Conservation (phyloP, 352 stramenopile genomes). For the Pythium graminicola region DNA sequence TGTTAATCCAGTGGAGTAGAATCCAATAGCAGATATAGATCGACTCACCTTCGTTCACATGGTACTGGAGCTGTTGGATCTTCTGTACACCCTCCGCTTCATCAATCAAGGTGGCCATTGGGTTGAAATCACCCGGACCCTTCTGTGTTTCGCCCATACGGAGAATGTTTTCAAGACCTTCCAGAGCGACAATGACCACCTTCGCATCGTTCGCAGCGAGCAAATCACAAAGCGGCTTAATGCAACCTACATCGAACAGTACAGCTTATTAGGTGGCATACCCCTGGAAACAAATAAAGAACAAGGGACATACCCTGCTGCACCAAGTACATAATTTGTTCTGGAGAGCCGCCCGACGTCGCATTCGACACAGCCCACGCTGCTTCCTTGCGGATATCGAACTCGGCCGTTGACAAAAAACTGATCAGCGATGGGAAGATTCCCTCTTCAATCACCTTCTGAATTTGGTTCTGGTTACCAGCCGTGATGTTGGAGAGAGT, state of each 20-base stretch:
- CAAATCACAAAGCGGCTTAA: slow-evolving; percentile 96
- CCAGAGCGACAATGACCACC: slow-evolving; percentile 97
- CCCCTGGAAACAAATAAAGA: no score
- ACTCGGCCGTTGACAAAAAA: slow-evolving; percentile 95
- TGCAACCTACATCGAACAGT: slow-evolving; percentile 71
- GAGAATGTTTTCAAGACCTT: slow-evolving; percentile 99
- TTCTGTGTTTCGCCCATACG: slow-evolving; percentile 81
- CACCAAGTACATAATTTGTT: slow-evolving; percentile 97
- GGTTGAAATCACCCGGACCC: slow-evolving; percentile 78
- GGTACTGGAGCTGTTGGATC: slow-evolving; percentile 97
- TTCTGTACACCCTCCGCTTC: slow-evolving; percentile 96
- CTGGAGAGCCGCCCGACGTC: slow-evolving; percentile 89
- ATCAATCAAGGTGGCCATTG: slow-evolving; percentile 94
- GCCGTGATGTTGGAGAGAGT: slow-evolving; percentile 99
- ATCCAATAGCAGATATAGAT: slow-evolving; percentile 18
- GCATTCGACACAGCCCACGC: slow-evolving; percentile 99
- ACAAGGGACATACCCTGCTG: slow-evolving; percentile 64
- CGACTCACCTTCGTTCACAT: slow-evolving; percentile 90
- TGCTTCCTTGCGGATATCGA: slow-evolving; percentile 98
- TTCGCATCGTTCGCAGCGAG: slow-evolving; percentile 96
- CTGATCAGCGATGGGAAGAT: slow-evolving; percentile 97
- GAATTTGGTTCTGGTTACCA: slow-evolving; percentile 98
- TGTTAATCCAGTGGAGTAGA: slow-evolving; percentile 1
- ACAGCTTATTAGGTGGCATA: slow-evolving; percentile 4
- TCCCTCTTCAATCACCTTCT: slow-evolving; percentile 95